Evolutionary conservation across 2,329 filamentous ascomycete species (phyloP), one percentile per base, ranked within the genome.

Genomic region (Exophiala alcalophila): DNA sequence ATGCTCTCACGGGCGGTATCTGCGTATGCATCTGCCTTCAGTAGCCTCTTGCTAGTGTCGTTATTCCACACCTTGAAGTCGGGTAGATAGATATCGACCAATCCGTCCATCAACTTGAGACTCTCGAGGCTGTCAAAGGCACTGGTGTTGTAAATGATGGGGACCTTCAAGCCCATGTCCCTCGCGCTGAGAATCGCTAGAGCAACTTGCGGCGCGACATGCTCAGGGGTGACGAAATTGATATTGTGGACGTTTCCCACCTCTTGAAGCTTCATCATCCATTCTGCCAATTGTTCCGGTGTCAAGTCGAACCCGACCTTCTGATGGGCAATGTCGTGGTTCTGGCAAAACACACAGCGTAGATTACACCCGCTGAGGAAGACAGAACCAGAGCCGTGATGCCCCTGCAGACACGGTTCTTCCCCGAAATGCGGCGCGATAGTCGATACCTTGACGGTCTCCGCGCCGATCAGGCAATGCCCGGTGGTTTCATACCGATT

Each of bases 361-460:
- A 88, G 61, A 58, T 85, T 87, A 59, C 83, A 85, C 19, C 85
- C 85, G 5, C 77, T 82, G 70, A 92, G 90, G 66, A 91, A 91
- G 26, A 94, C 85, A 5, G 81, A 78, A 9, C 86, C 87, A 47
- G 81, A 86, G 9, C 86, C 87, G 61, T 87, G 78, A 58, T 86
- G 84, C 4, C 87, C 86, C 63, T 92, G 85, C 12, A 94, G 79
- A 60, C 85, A 92, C 0, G 86, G 84, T 61, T 94, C 79, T 71
- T 91, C 86, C 29, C 86, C 86, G 61, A 90, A 90, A 64, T 92
- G 87, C 36, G 86, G 87, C 44, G 86, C 86, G 53, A 94, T 87
- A 5, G 86, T 85, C 60, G 87, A 89, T 54, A 92, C 85, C 57
- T 87, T 88, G 42, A 80, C 84, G 32, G 76, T 82, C 46, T 83